Base-by-base conservation (phyloP, 1,284 basidiomycete genomes). In the Irpex sp. region DNA sequence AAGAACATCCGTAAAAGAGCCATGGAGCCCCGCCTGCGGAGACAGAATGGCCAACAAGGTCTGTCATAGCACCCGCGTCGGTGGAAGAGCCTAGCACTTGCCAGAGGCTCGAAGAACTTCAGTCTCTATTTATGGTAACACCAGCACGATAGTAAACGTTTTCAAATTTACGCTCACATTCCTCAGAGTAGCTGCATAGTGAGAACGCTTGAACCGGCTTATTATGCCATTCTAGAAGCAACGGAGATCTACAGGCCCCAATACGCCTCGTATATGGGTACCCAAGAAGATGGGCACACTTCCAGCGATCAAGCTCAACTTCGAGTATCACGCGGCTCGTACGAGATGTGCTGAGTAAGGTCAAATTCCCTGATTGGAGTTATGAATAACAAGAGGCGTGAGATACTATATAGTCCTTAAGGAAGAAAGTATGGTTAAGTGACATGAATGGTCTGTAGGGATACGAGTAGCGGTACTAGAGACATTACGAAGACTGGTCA, bases 1-100 rank as follows among this genome's bases (percentile, higher is more conserved):
- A 61, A 61, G 56, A 58, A 61, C 55, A 53, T 49, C 61, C 55
- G 49, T 49, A 61, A 49, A 26, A 33, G 55, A 61, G n/a, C 55
- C 55, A 33, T 13, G 39, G 61, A 15, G 13, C 35, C 43, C n/a
- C 43, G 11, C 56, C 56, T 13, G 56, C 53, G 21, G 53, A 33
- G 17, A 8, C 33, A 55, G 33, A n/a, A 9, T 35, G 53, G 26
- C 31, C 13, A 21, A 15, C 33, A 33, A 35, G 19, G 53, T 55
- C 53, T 33, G 9, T 55, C 26, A 61, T 35, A 58, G 56, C 31
- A 50, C 11, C 61, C 61, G 61, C 6, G 21, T 35, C 19, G 19
- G 13, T 33, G 9, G 17, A 55, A 55, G 21, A 35, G 53, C 26
- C 53, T 55, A 17, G 49, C 17, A 50, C 49, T 50, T 21, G 5